Conservation (phyloP, 2,329 filamentous ascomycete species). For the Sphaerulina vaccinii region DNA sequence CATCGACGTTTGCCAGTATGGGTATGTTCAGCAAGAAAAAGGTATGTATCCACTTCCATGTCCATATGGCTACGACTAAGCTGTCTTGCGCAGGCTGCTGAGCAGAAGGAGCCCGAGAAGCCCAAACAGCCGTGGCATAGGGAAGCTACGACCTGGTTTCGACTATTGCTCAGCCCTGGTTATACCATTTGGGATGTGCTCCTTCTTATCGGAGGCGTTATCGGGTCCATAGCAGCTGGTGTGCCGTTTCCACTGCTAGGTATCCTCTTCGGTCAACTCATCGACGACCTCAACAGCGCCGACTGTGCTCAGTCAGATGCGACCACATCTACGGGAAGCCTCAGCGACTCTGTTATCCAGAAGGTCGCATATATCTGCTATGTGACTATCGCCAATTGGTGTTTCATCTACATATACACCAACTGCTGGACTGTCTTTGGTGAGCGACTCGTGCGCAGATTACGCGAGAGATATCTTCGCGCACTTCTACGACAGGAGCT, state of each 20-base stretch:
- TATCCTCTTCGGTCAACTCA: constrained; percentile 63
- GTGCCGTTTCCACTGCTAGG: constrained; percentile 64
- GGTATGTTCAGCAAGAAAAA: constrained; percentile 15
- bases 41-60: background rate
- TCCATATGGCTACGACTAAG: background rate
- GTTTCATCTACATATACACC: constrained; percentile 61
- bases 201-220: constrained; percentile 15
- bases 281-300: constrained; percentile 60
- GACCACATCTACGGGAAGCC: constrained; percentile 29
- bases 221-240: constrained; percentile 52
- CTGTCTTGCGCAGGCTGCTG: background rate
- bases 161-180: constrained; percentile 19
- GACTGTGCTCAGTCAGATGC: constrained; percentile 48
- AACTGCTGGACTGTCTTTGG: constrained; percentile 64
- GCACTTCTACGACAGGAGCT: constrained; percentile 61
- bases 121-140: constrained; percentile 13
- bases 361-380: constrained; percentile 63
- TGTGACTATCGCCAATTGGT: constrained; percentile 58
- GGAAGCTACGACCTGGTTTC: constrained; percentile 19
- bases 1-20: constrained; percentile 9
- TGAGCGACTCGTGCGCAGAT: constrained; percentile 61
- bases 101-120: constrained; percentile 3
- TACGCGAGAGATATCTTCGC: constrained; percentile 61
- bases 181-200: constrained; percentile 17
- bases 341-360: constrained; percentile 50